A percentile compares a stretch with the other conserved stretches of the same genome.
These are phyloP conservation scores for Blastocrithidia nonstop DNA, from an alignment of 208 protist species.

Conservation along the genomic window DNA sequence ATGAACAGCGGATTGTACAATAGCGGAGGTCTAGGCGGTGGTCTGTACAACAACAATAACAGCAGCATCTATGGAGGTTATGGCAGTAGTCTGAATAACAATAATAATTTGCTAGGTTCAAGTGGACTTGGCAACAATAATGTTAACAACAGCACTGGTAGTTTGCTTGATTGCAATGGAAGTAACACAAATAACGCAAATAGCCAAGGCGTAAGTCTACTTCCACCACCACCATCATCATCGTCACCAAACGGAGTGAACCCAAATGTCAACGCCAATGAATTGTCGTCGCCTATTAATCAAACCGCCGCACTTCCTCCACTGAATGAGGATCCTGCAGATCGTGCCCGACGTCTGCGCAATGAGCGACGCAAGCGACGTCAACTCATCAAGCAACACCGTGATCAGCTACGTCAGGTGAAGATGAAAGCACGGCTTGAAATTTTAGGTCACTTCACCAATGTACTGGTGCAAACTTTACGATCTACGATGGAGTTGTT, in stretches of 20 bases:
- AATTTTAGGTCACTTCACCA: slow-evolving; percentile 49
- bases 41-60: slow-evolving; percentile 8
- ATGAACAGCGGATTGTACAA: slow-evolving; percentile 15
- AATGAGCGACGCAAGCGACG: slow-evolving; percentile 39
- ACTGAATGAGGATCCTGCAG: slow-evolving; percentile 36
- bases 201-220: slow-evolving; percentile 6
- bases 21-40: slow-evolving; percentile 3
- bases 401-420: slow-evolving; percentile 46
- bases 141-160: slow-evolving; percentile 8
- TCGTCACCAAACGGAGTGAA: slow-evolving; percentile 1
- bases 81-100: not conserved
- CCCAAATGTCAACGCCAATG: slow-evolving; percentile 6
- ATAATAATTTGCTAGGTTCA: slow-evolving; percentile 6
- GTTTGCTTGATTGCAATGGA: slow-evolving; percentile 4
- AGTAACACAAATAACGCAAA: slow-evolving; percentile 3
- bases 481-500: slow-evolving; percentile 68
- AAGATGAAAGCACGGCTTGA: slow-evolving; percentile 61
- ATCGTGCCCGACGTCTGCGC: slow-evolving; percentile 36
- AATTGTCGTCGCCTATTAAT: slow-evolving; percentile 23
- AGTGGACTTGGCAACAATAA: slow-evolving; percentile 5
- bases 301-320: slow-evolving; percentile 12
- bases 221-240: slow-evolving; percentile 5
- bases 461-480: slow-evolving; percentile 63
- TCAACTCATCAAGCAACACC: slow-evolving; percentile 46
- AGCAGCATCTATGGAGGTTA: slow-evolving; percentile 6